phyloP scores from a whole-genome alignment of 352 stramenopile species.

The Pythium monospermum region DNA sequence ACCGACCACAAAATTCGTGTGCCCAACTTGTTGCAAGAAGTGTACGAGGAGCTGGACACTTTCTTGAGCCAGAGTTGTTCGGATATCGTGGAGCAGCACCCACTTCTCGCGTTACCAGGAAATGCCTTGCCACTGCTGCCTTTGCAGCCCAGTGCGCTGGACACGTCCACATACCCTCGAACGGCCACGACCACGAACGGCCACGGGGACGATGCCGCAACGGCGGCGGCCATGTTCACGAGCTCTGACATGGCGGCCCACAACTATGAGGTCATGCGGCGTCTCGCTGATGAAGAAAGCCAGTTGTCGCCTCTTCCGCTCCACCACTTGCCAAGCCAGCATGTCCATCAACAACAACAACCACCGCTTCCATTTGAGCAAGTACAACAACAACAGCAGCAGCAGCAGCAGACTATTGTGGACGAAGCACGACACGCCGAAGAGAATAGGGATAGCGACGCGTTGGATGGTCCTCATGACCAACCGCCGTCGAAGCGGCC shows the following conservation, averaged over 20 bases:
- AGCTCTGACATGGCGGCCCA: no score
- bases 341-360: not conserved
- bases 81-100: not conserved
- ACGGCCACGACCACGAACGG: no score
- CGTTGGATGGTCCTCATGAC: not conserved
- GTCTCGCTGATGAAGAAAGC: conserved; percentile 23
- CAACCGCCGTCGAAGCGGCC: conserved; percentile 9
- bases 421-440: no score
- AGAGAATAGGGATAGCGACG: not conserved
- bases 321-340: not conserved
- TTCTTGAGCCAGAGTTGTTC: conserved; percentile 26
- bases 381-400: no score
- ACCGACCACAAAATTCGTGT: conserved; percentile 36
- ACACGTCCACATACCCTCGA: no score
- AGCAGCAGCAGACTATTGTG: not conserved
- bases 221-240: no score
- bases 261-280: conserved; percentile 11
- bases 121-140: not conserved
- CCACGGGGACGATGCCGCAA: no score
- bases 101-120: not conserved
- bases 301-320: conserved; percentile 1
- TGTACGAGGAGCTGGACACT: conserved; percentile 49
- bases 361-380: not conserved
- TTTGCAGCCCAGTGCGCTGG: not conserved
- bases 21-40: conserved; percentile 42